A percentile compares a stretch with the other conserved stretches of the same genome.
Conservation (phyloP, 2,329 filamentous ascomycete genomes). For the Nemania bipapillata region DNA sequence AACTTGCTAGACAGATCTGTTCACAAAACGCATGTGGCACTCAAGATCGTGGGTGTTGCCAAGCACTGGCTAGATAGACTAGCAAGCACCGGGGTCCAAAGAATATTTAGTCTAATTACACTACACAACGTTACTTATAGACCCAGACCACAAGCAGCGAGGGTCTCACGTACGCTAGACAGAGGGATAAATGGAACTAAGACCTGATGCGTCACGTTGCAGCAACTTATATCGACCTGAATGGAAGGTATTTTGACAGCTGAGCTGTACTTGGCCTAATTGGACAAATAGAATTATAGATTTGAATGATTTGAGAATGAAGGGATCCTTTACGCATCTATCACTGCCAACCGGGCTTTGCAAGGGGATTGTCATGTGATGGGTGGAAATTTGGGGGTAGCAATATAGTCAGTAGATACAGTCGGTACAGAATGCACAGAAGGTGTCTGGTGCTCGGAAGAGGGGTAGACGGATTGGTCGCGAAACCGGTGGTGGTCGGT, state of each 20-base stretch:
- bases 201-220: conserved; percentile 36
- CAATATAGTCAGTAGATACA: not conserved
- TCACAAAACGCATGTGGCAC: conserved; percentile 29
- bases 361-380: not conserved
- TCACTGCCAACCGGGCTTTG: not conserved
- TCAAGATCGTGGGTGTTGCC: conserved; percentile 30
- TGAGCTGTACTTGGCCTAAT: conserved; percentile 14
- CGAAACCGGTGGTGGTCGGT: conserved; percentile 27
- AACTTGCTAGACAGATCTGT: conserved; percentile 28
- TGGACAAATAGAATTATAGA: not conserved
- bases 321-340: not conserved
- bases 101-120: conserved; percentile 11
- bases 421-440: not conserved
- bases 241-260: conserved; percentile 16
- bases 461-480: conserved; percentile 15
- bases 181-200: conserved; percentile 16
- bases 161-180: conserved; percentile 7
- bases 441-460: not conserved
- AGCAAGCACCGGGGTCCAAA: conserved; percentile 28
- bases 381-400: not conserved
- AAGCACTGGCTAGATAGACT: conserved; percentile 26
- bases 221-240: conserved; percentile 19
- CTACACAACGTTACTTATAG: conserved; percentile 35
- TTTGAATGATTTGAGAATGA: not conserved
- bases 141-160: conserved; percentile 25